phyloP scores from a whole-genome alignment of 2,329 filamentous ascomycete species.

The Hypoxylon sp. region DNA sequence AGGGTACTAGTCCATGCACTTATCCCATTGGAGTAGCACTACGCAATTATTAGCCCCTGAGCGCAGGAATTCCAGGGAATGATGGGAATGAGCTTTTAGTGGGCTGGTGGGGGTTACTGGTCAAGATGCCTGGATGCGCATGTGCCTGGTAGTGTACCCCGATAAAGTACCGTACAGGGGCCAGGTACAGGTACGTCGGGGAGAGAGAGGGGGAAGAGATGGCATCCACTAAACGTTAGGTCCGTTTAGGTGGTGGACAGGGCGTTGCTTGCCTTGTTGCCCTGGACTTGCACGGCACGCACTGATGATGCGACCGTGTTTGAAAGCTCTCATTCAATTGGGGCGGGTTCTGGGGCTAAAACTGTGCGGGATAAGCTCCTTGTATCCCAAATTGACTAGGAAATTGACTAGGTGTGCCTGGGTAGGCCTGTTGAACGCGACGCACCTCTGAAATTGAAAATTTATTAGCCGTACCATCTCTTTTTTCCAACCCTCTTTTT shows the following conservation, averaged over 20 bases:
- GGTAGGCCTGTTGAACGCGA: slow-evolving; percentile 26
- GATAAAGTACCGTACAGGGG: too few species aligned
- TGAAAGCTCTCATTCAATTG: slow-evolving; percentile 33
- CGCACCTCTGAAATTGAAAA: slow-evolving; percentile 29
- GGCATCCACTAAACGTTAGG: too few species aligned
- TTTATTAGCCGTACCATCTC: slow-evolving; percentile 35
- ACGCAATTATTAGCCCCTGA: slow-evolving; percentile 32
- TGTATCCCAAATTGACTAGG: slow-evolving; percentile 17
- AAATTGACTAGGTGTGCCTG: slow-evolving; percentile 15
- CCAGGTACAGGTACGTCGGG: too few species aligned
- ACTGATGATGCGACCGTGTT: slow-evolving; percentile 35
- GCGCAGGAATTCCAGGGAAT: slow-evolving; percentile 34
- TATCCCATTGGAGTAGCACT: slow-evolving; percentile 19
- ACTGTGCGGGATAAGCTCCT: slow-evolving; percentile 33
- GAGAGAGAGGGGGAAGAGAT: too few species aligned
- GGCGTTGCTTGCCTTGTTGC: background rate
- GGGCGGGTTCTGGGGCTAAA: slow-evolving; percentile 35
- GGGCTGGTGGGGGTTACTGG: slow-evolving; percentile 14
- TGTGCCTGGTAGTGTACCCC: background rate
- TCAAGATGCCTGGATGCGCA: slow-evolving; percentile 2
- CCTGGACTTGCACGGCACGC: slow-evolving; percentile 15
- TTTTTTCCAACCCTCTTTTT: slow-evolving; percentile 16
- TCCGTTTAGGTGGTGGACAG: background rate
- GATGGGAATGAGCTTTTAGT: slow-evolving; percentile 26
- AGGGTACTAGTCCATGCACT: background rate